Base-by-base conservation (phyloP, 495 filamentous ascomycete species). In the Neurospora sp. region DNA sequence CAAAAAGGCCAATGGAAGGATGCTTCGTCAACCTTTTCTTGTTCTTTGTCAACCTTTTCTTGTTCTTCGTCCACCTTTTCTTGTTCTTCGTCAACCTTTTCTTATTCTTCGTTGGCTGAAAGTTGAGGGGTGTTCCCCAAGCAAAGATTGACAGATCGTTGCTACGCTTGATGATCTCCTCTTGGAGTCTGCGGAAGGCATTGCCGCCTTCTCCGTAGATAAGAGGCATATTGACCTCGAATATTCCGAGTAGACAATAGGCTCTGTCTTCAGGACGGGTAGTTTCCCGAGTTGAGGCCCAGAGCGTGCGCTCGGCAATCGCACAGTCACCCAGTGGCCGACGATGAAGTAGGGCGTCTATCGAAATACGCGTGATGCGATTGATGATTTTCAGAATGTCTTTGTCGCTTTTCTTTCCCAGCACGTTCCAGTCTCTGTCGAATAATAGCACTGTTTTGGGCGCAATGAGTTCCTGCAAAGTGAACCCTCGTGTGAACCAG, bases 391-490 rank as follows among this genome's bases (percentile, higher is more conserved):
- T 2, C 10, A 31, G 18, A 8, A 48, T n/a, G 4, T 1, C 2
- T 1, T 59, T 2, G 20, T 31, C 20, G 0, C 3, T 3, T 31
- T 31, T 61, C 12, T 16, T 6, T 0, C 40, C 38, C 9, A 68
- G 2, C 18, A 16, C 35, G 20, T 41, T 38, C 71, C 71, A 31
- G 18, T 48, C n/a, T 31, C 71, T 22, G 38, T 69, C 61, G 72
- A 74, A 82, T 35, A 85, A 83, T 0, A 69, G 14, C 1, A 85
- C 71, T 8, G 71, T 40, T 5, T 37, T 37, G 5, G 81, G 81
- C 0, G 84, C 83, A 18, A 84, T 73, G 1, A 85, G 76, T 69
- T 85, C 82, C 70, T 85, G 82, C 12, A 84, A 61, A 0, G 82
- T 82, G 78, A 78, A 82, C n/a, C 82, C 80, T 40, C 80, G 61